Evolutionary conservation across 148 eudicot species (phyloP), one percentile per base, ranked within the genome.

Genomic region (Spergularia marina): DNA sequence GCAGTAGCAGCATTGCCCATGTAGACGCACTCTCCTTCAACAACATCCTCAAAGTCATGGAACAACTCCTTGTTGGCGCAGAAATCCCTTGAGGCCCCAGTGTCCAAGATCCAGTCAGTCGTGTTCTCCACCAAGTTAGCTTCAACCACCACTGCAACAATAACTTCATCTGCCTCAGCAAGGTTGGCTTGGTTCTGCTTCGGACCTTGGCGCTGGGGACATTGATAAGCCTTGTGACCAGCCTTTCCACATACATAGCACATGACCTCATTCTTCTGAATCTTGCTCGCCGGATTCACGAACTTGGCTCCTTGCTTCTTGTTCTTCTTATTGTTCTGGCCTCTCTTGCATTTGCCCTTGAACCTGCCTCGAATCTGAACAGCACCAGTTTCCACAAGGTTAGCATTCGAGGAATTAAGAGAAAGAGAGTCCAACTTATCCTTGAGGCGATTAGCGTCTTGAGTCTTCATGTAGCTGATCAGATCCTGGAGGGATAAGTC

Each of bases 381-480:
- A 62, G 12, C 54, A 52, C 4, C 54, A 52, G 14, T 8, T 13
- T 52, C 16, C 10, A 52, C 16, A 10, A 52, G 54, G 11, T 30
- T 39, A 65, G 69, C 69, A 10, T 70, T 53, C 12, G n/a, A 30
- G 7, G 61, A 30, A 53, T 53, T 25, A 18, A 70, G 8, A 34
- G 73, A 70, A 0, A 54, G 4, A 14, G 12, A 5, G 5, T 53
- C 47, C 3, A 64, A 8, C 49, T 74, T 51, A 51, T 63, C 70
- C 16, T 51, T 63, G 6, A 74, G 77, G 14, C 60, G 69, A 15
- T 74, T 74, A 5, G 70, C 68, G 25, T 74, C 68, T 21, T 74
- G 56, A 17, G 68, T 61, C 8, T 57, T 49, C 76, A 61, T 74
- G 17, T 74, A 60, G 13, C 77, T 30, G 23, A 74, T 54, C 5